These are phyloP conservation scores for Diaporthe eres DNA, from an alignment of 2,329 filamentous ascomycete species.

Conservation along the genomic window DNA sequence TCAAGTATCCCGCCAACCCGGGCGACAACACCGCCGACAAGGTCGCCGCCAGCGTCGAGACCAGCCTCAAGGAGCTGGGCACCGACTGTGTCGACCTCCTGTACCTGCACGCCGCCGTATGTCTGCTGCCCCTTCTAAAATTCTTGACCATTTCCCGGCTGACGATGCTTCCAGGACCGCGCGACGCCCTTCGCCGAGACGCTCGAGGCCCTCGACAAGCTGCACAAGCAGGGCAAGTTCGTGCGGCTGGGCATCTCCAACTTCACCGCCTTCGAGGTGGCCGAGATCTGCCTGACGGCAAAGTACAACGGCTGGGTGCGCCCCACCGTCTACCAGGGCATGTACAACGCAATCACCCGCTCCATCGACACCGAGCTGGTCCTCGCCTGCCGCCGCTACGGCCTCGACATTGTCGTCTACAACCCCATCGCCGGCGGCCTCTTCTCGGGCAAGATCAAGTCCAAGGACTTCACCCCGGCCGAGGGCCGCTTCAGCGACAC, in stretches of 20 bases:
- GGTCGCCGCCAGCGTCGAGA: constrained; percentile 76
- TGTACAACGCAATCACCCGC: constrained; percentile 88
- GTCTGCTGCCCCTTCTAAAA: constrained; percentile 14
- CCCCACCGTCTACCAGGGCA: constrained; percentile 82
- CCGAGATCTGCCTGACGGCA: constrained; percentile 85
- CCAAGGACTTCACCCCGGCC: constrained; percentile 70
- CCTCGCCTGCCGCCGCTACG: constrained; percentile 80
- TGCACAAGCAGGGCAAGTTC: constrained; percentile 91
- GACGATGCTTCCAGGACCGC: constrained; percentile 59
- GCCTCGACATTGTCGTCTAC: constrained; percentile 84
- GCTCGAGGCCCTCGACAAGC: constrained; percentile 80
- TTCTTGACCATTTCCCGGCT: background rate
- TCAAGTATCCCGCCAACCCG: constrained; percentile 70
- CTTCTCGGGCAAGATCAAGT: constrained; percentile 85
- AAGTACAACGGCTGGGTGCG: constrained; percentile 85
- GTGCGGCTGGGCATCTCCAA: constrained; percentile 85
- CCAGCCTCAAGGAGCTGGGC: constrained; percentile 78
- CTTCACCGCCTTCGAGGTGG: constrained; percentile 89
- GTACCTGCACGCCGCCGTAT: constrained; percentile 78
- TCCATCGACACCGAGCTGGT: constrained; percentile 83
- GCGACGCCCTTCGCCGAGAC: constrained; percentile 84
- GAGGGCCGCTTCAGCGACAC: constrained; percentile 79
- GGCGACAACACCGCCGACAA: constrained; percentile 75
- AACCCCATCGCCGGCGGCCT: constrained; percentile 87
- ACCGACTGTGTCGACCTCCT: constrained; percentile 81